phyloP scores from a whole-genome alignment of 441 rosid genomes.

The Euphorbia corollata region DNA sequence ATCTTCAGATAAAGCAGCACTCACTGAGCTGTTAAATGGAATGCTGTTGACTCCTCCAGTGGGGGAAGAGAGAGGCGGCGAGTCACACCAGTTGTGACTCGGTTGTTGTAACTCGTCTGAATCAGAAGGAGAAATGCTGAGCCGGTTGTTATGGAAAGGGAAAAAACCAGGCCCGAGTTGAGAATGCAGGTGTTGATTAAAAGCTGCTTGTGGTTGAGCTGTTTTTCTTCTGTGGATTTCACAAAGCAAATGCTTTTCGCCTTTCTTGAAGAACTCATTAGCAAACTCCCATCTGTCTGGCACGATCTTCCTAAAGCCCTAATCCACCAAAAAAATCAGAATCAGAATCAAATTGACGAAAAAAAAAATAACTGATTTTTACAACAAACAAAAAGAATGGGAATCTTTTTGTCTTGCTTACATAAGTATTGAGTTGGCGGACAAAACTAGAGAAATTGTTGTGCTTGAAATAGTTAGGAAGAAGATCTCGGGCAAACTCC shows the following conservation, averaged over 20 bases:
- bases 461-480: slow-evolving; percentile 94
- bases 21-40: slow-evolving; percentile 32
- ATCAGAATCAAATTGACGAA: neutral
- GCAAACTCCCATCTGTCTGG: slow-evolving; percentile 99
- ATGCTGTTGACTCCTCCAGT: slow-evolving; percentile 19
- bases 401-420: slow-evolving; percentile 20
- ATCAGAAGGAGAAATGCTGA: slow-evolving; percentile 48
- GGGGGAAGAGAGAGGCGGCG: slow-evolving; percentile 49
- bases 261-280: slow-evolving; percentile 81
- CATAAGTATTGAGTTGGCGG: slow-evolving; percentile 91
- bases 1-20: slow-evolving; percentile 58
- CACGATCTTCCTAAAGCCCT: slow-evolving; percentile 96
- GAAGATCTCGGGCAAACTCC: slow-evolving; percentile 86
- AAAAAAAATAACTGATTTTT: neutral
- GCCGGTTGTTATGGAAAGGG: slow-evolving; percentile 38
- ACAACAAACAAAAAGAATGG: neutral
- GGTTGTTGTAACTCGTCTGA: slow-evolving; percentile 37
- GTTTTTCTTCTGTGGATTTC: slow-evolving; percentile 88
- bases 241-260: slow-evolving; percentile 80
- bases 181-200: slow-evolving; percentile 41
- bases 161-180: slow-evolving; percentile 41
- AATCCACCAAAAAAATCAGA: slow-evolving; percentile 20
- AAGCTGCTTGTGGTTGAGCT: slow-evolving; percentile 49
- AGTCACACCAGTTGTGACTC: slow-evolving; percentile 58
- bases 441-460: slow-evolving; percentile 94